Base-by-base conservation (phyloP, 2,329 filamentous ascomycete species). In the Blumeria hordei region DNA sequence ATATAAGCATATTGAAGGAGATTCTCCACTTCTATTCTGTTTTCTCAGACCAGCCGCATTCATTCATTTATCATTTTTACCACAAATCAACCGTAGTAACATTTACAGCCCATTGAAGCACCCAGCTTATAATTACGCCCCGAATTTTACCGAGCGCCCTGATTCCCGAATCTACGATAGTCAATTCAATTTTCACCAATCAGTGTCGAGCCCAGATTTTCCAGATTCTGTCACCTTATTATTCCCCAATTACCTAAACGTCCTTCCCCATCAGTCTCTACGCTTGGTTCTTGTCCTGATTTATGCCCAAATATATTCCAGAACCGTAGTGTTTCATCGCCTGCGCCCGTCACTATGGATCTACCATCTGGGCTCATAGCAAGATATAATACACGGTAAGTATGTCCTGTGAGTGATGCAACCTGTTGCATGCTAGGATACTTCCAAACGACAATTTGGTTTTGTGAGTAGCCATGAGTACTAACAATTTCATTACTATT, bases 361-460 rank as follows among this genome's bases (percentile, higher is more conserved):
- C 88, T 80, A 16, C 92, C 92, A 64, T 96, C 90, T 1, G 92
- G 92, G 64, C 88, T 95, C 88, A 96, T 96, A 35, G 88, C 88
- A 54, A 98, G 74, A 67, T 96, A 98, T 3, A 98, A 74, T 11
- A 98, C 92, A 64, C 92, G 83, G 68, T 93, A 96, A 1, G 92
- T 98, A 67, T 98, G 92, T 0, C 92, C 92, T 0, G 92, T 98
- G 49, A 98, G 72, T 61, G 86, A 94, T 43, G 87, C 90, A 8
- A 98, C 88, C 67, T 96, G 92, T 52, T 87, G 87, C 92, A 98
- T 96, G 61, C 83, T 88, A 1, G 92, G 92, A 65, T 98, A 98
- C 65, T 98, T 98, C 92, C 92, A 98, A 55, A 98, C 87, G 39
- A 96, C 90, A 62, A 98, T 95, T 68, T 96, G 92, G 67, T 98